phyloP scores from a whole-genome alignment of 345 rosid genomes.

The Acer campestre region DNA sequence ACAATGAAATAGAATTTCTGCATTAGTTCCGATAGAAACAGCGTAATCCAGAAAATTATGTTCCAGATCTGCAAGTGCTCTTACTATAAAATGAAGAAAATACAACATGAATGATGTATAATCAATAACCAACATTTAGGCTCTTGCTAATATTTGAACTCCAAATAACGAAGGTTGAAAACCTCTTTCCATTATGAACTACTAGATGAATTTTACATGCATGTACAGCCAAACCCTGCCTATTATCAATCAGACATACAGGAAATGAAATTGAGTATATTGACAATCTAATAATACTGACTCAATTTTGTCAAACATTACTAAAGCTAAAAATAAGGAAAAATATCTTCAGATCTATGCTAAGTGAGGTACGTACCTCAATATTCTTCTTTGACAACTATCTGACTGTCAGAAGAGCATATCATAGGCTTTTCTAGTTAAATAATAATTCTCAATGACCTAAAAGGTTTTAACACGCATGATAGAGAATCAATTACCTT shows the following conservation, averaged over 20 bases:
- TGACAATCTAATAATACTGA: not conserved
- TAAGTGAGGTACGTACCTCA: too few species aligned
- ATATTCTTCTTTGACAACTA: too few species aligned
- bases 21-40: constrained; percentile 16
- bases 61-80: not conserved
- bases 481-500: too few species aligned
- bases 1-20: constrained; percentile 9
- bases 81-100: not conserved
- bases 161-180: not conserved
- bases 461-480: too few species aligned
- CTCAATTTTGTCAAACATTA: not conserved
- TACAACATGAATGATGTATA: not conserved
- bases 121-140: not conserved
- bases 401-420: too few species aligned
- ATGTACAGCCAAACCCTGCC: not conserved
- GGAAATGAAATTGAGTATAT: not conserved
- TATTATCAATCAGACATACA: not conserved
- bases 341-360: too few species aligned
- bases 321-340: too few species aligned
- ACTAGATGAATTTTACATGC: not conserved
- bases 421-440: too few species aligned
- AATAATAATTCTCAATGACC: too few species aligned
- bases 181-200: not conserved
- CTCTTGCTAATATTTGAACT: not conserved
- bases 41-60: not conserved